These are phyloP conservation scores for Geranomyces variabilis DNA, from an alignment of 192 early-diverging fungal species.

Conservation along the genomic window DNA sequence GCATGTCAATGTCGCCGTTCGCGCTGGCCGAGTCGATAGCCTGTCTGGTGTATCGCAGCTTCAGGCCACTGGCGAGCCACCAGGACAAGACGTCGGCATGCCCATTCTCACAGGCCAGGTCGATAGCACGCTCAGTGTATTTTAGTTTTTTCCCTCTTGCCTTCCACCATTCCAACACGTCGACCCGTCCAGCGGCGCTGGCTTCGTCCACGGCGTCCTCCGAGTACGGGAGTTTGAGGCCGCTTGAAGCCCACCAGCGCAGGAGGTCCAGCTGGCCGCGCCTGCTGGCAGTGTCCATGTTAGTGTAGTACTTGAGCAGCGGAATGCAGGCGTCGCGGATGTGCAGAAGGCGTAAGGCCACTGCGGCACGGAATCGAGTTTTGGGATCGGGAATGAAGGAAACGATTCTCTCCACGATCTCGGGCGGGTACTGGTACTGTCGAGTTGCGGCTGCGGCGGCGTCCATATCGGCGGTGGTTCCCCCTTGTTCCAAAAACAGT, in stretches of 20 bases:
- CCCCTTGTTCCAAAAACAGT: too few species aligned
- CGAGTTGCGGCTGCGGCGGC: too few species aligned
- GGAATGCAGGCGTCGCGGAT: not conserved
- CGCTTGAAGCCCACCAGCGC: conserved; percentile 15
- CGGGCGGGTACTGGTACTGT: too few species aligned
- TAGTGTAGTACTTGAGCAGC: not conserved
- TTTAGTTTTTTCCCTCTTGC: not conserved
- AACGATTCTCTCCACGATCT: too few species aligned
- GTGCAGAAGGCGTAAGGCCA: not conserved
- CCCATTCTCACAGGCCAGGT: not conserved
- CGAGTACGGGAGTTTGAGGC: not conserved
- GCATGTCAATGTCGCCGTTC: not conserved
- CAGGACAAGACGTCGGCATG: not conserved
- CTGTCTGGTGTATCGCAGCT: not conserved
- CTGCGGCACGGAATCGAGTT: not conserved
- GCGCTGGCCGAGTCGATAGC: conserved; percentile 5
- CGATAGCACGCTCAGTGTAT: not conserved
- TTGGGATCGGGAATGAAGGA: not conserved
- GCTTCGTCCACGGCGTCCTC: not conserved
- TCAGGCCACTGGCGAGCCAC: conserved; percentile 7
- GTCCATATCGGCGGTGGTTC: too few species aligned
- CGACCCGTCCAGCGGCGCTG: not conserved
- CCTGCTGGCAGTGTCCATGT: conserved; percentile 43
- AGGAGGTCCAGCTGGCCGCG: conserved; percentile 1
- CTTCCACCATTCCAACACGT: conserved; percentile 20